These are phyloP conservation scores for Nasturtium officinale DNA, from an alignment of 345 rosid species.

Conservation along the genomic window DNA sequence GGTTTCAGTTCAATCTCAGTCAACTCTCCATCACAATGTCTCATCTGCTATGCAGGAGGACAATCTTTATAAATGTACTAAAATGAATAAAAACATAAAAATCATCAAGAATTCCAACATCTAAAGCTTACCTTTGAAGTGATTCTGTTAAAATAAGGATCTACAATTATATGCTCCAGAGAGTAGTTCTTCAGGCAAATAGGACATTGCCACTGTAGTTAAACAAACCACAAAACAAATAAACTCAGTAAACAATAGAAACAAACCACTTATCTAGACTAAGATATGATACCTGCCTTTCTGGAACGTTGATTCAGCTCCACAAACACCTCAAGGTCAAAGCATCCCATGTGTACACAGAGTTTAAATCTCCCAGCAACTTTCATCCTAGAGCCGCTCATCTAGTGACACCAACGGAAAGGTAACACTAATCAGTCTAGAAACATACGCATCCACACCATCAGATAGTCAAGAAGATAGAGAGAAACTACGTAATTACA, in stretches of 20 bases:
- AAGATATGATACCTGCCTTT: conserved; percentile 63
- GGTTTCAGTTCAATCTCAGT: conserved; percentile 87
- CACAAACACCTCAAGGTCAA: conserved; percentile 94
- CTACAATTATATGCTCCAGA: conserved; percentile 73
- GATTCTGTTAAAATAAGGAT: conserved; percentile 90
- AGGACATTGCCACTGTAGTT: conserved; percentile 96
- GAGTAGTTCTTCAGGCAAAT: conserved; percentile 88
- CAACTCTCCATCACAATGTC: conserved; percentile 71
- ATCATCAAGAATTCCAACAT: not conserved
- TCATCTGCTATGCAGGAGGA: conserved; percentile 58
- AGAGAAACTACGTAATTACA: conserved; percentile 3
- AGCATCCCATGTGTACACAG: conserved; percentile 96
- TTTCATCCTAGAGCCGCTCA: conserved; percentile 98
- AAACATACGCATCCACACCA: not conserved
- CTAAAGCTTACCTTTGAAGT: conserved; percentile 64
- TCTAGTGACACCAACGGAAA: conserved; percentile 48
- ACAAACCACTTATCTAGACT: conserved; percentile 1
- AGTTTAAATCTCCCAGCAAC: conserved; percentile 94
- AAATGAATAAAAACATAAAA: not conserved
- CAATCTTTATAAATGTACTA: not conserved
- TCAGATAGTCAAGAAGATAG: conserved; percentile 7
- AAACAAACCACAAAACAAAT: conserved; percentile 24
- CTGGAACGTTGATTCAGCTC: conserved; percentile 96
- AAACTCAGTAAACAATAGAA: conserved; percentile 24
- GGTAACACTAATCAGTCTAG: conserved; percentile 6